Evolutionary conservation across 352 stramenopile species (phyloP), one percentile per base, ranked within the genome.

Genomic region (Phytophthora aleatoria): DNA sequence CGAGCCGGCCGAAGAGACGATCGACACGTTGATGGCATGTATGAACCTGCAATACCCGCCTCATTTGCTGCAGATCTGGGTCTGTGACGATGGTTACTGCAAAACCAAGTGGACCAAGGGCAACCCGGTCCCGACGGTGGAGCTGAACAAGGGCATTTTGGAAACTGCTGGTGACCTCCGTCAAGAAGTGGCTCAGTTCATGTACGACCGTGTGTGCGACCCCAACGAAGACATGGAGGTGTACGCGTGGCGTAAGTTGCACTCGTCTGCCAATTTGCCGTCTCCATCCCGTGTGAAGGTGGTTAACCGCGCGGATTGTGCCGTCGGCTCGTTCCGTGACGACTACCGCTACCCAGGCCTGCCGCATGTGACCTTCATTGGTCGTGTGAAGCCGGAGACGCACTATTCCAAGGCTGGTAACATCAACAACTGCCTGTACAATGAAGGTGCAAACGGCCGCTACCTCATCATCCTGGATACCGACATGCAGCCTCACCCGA

Each of bases 371-470:
- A 84, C 82, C 5, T 93, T 90, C 50, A 76, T 93, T 39, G 85
- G 85, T 3, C 85, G 85, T 73, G 80, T 93, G 20, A 93, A 93
- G 77, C 82, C 85, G 2, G 77, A 90, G 30, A 79, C 74, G 3
- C 85, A 95, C 72, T 92, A 94, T 72, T 91, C 87, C 11, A 95
- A 95, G 77, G 87, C 87, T 15, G 87, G 87, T 28, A 95, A 95
- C 74, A 92, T 95, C 71, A 95, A 95, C 78, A 95, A 95, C 62
- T 77, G 68, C 13, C 71, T 93, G 48, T 92, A 93, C 77, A 93
- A 95, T 64, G 87, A 95, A 61, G 85, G 84, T 20, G 81, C 84
- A 13, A 93, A 81, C 52, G 85, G 87, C 20, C 81, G 83, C 38
- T 92, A 94, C 71, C 52, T 92, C 6, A 77, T 95, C 26, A 92